Percentiles rank a stretch among this genome's conserved stretches.
Conservation (phyloP, 2,329 filamentous ascomycete species). For the Claviceps spartinae region DNA sequence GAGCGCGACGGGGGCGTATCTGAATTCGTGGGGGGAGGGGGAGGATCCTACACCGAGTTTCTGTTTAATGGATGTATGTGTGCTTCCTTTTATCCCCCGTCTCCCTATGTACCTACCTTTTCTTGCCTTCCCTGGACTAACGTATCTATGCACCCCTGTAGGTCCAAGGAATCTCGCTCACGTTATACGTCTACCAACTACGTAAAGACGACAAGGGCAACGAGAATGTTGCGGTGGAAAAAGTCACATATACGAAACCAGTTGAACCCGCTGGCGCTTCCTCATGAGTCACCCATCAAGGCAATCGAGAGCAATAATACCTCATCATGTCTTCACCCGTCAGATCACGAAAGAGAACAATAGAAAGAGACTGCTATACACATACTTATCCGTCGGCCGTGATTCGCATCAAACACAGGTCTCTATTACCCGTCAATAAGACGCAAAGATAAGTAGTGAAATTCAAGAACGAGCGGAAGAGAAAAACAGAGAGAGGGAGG, state of each 20-base stretch:
- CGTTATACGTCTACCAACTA: constrained; percentile 86
- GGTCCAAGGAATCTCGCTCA: constrained; percentile 93
- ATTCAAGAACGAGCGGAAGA: constrained; percentile 6
- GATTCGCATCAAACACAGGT: constrained; percentile 7
- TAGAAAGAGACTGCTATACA: background rate
- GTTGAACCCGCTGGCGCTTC: constrained; percentile 42
- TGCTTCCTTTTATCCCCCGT: background rate
- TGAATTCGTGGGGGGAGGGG: constrained; percentile 43
- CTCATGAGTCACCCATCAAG: constrained; percentile 24
- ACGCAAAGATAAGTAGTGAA: constrained; percentile 1
- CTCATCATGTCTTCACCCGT: background rate
- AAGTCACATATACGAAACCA: constrained; percentile 74
- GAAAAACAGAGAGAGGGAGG: too few relatives aligned
- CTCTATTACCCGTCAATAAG: constrained; percentile 7
- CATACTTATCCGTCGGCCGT: background rate
- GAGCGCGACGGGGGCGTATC: constrained; percentile 50
- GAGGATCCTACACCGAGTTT: constrained; percentile 80
- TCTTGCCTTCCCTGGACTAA: background rate
- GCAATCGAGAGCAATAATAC: background rate
- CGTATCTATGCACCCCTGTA: constrained; percentile 22
- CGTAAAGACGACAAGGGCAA: constrained; percentile 63
- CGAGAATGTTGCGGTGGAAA: constrained; percentile 72
- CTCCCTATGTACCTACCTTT: background rate
- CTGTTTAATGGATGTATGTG: constrained; percentile 91
- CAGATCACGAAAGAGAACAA: background rate